These are phyloP conservation scores for Boletus tylopilopsis DNA, from an alignment of 768 basidiomycete species.

Conservation along the genomic window DNA sequence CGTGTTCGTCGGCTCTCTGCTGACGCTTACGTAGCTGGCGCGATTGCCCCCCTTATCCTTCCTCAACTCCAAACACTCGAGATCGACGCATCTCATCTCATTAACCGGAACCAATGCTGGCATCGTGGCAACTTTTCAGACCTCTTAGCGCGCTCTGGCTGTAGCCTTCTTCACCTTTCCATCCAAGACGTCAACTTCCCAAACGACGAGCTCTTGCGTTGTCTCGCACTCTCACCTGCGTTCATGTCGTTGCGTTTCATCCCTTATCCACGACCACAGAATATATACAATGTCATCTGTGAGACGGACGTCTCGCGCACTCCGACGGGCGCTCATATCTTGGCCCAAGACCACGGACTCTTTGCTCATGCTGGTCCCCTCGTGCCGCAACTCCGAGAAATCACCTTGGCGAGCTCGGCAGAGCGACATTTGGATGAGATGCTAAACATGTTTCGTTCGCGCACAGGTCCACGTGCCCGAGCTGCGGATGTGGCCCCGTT, in stretches of 20 bases:
- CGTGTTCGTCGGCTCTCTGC: slow-evolving; percentile 13
- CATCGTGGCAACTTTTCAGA: slow-evolving; percentile 9
- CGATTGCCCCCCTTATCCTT: slow-evolving; percentile 11
- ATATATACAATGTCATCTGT: slow-evolving; percentile 6
- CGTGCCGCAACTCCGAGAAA: slow-evolving; percentile 8
- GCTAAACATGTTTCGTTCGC: slow-evolving; percentile 8
- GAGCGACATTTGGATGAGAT: slow-evolving; percentile 8
- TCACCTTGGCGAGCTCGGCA: slow-evolving; percentile 16
- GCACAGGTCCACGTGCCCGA: neutral
- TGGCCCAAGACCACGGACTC: too few relatives aligned
- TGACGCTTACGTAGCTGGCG: neutral
- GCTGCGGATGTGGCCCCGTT: slow-evolving; percentile 4
- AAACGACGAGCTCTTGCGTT: slow-evolving; percentile 15
- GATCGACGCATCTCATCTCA: slow-evolving; percentile 6
- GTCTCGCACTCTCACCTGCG: slow-evolving; percentile 12
- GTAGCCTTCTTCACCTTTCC: slow-evolving; percentile 9
- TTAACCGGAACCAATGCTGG: neutral
- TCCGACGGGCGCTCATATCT: neutral
- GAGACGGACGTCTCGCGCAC: slow-evolving; percentile 1
- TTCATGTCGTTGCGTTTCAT: slow-evolving; percentile 13
- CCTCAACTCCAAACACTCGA: slow-evolving; percentile 18
- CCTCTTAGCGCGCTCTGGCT: slow-evolving; percentile 15
- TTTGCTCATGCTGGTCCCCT: neutral
- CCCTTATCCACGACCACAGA: slow-evolving; percentile 16
- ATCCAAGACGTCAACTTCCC: slow-evolving; percentile 14